Evolutionary conservation across 2,329 filamentous ascomycete genomes (phyloP).

Genomic region (Fusarium sp.): DNA sequence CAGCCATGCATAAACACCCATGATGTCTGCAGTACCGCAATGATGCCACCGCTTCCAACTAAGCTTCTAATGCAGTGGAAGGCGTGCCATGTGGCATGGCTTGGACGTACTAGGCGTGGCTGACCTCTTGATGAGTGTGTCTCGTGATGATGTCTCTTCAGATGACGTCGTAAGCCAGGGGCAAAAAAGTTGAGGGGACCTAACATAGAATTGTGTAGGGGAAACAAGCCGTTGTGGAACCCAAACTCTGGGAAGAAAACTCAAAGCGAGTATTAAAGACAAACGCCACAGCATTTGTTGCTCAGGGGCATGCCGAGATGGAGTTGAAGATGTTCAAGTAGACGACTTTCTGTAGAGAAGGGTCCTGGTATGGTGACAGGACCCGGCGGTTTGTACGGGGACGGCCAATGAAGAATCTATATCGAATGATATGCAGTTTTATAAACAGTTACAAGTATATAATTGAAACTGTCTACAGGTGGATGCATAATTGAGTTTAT

Average conservation of each 20-base stretch:
- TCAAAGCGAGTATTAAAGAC: constrained; percentile 4
- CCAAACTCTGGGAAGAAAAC: neutral
- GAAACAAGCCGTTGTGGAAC: constrained; percentile 27
- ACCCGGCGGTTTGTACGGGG: neutral
- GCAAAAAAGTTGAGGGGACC: constrained; percentile 5
- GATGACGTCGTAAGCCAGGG: constrained; percentile 33
- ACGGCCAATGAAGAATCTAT: neutral
- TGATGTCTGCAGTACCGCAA: neutral
- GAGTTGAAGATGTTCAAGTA: neutral
- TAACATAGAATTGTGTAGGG: constrained; percentile 5
- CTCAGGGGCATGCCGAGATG: constrained; percentile 14
- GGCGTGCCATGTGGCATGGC: constrained; percentile 24
- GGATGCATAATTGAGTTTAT: constrained; percentile 7
- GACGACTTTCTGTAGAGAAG: neutral
- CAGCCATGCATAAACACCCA: neutral
- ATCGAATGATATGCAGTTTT: neutral
- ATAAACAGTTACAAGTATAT: constrained; percentile 1
- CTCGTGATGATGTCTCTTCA: constrained; percentile 25
- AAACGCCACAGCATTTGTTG: constrained; percentile 29
- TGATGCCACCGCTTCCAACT: neutral
- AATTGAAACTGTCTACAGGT: constrained; percentile 13
- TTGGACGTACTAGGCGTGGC: constrained; percentile 19
- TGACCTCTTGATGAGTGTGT: constrained; percentile 14
- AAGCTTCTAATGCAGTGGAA: neutral
- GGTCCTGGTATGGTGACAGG: neutral